Percentiles rank a stretch among this genome's conserved stretches.
These are phyloP conservation scores for Rhodotorula toruloides DNA, from an alignment of 768 basidiomycete genomes.

Conservation along the genomic window DNA sequence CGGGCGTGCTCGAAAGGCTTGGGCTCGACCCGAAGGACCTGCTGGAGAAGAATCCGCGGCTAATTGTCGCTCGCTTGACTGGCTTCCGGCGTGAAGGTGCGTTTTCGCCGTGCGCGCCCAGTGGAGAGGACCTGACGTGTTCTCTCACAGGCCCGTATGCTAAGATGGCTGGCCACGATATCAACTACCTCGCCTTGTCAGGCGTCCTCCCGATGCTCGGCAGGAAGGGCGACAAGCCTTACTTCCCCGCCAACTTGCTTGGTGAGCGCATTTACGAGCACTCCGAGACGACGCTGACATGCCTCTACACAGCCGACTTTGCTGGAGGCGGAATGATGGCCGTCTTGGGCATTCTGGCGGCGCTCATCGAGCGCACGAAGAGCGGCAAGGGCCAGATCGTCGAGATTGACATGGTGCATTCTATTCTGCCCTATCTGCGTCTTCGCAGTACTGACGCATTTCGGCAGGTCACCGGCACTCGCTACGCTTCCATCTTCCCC, in stretches of 20 bases:
- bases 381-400: constrained; percentile 71
- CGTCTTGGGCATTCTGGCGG: constrained; percentile 66
- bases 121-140: too few relatives aligned
- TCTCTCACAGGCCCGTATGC: constrained; percentile 57
- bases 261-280: constrained; percentile 7
- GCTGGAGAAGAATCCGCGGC: constrained; percentile 58
- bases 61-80: constrained; percentile 69
- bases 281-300: not conserved
- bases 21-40: constrained; percentile 73
- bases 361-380: constrained; percentile 61
- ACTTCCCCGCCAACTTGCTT: constrained; percentile 67
- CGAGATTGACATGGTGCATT: constrained; percentile 65
- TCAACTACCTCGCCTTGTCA: constrained; percentile 76
- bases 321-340: constrained; percentile 73
- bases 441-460: not conserved
- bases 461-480: constrained; percentile 66
- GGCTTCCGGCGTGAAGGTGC: constrained; percentile 53
- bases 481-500: constrained; percentile 70
- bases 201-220: constrained; percentile 68
- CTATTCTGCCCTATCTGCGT: not conserved
- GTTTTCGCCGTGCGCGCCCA: not conserved
- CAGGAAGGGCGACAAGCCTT: constrained; percentile 59
- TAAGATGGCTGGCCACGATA: constrained; percentile 81
- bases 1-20: constrained; percentile 72
- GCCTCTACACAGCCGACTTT: constrained; percentile 58